Evolutionary conservation across 2,329 filamentous ascomycete genomes (phyloP).

Genomic region (Cladosporium colombiae): DNA sequence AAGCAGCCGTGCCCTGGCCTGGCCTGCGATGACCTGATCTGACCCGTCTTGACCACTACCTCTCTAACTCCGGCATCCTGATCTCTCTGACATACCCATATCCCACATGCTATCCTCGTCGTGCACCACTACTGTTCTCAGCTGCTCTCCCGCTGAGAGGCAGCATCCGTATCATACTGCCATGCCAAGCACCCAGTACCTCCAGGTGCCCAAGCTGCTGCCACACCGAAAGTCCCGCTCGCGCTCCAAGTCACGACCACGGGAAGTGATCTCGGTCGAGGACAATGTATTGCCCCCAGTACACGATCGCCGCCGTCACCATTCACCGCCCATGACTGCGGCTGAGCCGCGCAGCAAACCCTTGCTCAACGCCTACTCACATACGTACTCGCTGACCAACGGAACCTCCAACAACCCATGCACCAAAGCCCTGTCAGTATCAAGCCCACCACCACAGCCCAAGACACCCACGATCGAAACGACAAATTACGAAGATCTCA

Average conservation of each 20-base stretch:
- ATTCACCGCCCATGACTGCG: constrained; percentile 27
- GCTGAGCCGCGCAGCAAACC: constrained; percentile 19
- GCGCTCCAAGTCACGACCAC: constrained; percentile 33
- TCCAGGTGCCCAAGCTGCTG: constrained; percentile 40
- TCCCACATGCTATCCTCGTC: constrained; percentile 1
- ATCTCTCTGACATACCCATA: constrained; percentile 7
- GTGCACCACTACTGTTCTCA: neutral
- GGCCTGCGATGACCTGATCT: constrained; percentile 5
- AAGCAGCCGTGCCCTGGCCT: constrained; percentile 4
- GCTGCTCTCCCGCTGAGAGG: neutral
- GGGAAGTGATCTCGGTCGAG: constrained; percentile 25
- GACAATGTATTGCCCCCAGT: constrained; percentile 29
- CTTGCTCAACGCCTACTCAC: constrained; percentile 8
- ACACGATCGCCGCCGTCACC: constrained; percentile 24
- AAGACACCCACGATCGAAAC: constrained; percentile 13
- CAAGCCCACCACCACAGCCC: constrained; percentile 16
- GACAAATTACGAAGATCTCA: constrained; percentile 37
- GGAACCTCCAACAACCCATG: constrained; percentile 18
- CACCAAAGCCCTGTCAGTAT: constrained; percentile 18
- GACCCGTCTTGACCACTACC: neutral
- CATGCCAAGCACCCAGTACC: constrained; percentile 36
- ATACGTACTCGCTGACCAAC: constrained; percentile 18
- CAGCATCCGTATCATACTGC: neutral
- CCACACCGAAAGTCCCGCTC: constrained; percentile 37
- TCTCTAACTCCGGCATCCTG: neutral